Percentiles rank a stretch among this genome's conserved stretches.
Evolutionary conservation across 352 stramenopile genomes (phyloP).

Genomic region (Phytophthora tentaculata): DNA sequence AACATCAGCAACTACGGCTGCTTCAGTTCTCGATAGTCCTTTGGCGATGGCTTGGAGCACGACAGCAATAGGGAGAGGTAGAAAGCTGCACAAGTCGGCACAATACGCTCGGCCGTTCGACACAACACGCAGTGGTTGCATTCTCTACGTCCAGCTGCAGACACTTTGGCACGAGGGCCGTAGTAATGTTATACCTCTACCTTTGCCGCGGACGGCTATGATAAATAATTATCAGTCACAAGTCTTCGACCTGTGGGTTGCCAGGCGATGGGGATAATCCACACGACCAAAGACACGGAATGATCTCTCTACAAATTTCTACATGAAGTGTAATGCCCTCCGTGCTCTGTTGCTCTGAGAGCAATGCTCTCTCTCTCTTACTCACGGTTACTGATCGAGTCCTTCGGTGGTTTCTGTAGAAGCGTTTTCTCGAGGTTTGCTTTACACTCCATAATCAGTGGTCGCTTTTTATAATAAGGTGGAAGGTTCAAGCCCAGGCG

Average conservation of each 20-base stretch:
- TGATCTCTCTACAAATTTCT: neutral
- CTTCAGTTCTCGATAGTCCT: neutral
- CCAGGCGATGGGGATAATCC: neutral
- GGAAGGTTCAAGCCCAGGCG: conserved; percentile 18
- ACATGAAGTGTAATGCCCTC: conserved; percentile 10
- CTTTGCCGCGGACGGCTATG: too few relatives aligned
- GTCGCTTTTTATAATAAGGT: too few relatives aligned
- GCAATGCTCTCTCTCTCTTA: too few relatives aligned
- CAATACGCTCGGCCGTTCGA: neutral
- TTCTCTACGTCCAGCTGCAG: conserved; percentile 27
- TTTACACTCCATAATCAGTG: too few relatives aligned
- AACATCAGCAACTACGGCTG: conserved; percentile 22
- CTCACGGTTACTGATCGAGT: conserved; percentile 9
- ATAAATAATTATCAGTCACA: conserved; percentile 10
- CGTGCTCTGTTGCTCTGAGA: too few relatives aligned
- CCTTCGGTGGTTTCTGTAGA: conserved; percentile 17
- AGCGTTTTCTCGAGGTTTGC: conserved; percentile 25
- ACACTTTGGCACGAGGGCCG: conserved; percentile 31
- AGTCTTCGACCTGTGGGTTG: neutral
- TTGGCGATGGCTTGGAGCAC: conserved; percentile 1
- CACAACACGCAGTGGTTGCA: conserved; percentile 3
- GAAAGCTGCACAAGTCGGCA: neutral
- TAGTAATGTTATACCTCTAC: too few relatives aligned
- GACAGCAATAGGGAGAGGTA: conserved; percentile 5
- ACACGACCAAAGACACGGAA: neutral